Evolutionary conservation across 1,139 yeast species (phyloP), one percentile per base, ranked within the genome.

Genomic region (Geotrichum fermentans): DNA sequence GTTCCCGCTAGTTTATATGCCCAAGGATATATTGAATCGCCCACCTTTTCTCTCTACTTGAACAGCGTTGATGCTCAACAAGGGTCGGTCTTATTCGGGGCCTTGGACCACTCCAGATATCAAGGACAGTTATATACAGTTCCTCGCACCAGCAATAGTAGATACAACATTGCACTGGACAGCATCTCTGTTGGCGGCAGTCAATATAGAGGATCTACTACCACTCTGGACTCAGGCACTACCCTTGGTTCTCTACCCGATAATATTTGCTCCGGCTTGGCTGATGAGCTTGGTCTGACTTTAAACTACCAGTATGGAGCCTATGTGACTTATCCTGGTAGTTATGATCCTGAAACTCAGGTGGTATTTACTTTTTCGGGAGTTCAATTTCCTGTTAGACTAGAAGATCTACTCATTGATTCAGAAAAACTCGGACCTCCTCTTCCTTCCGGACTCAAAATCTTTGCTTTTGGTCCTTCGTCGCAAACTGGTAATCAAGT

Each of bases 31-130:
- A 79, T 77, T 54, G 61, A 67, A 32, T 70, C 71, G 47, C 67
- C 64, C 28, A 70, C 77, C 4, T 79, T 73, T 59, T 78, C 78
- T 6, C 51, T 65, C 18, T 60, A 48, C 39, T 47, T 61, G 48
- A 55, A 59, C 42, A 49, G 52, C 4, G 43, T 54, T 7, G 52
- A 52, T 11, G 52, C 58, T 14, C 57, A 61, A 18, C 45, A 61
- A 3, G 80, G 80, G 5, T 56, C 65, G 39, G 63, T 75, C 38
- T 50, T 66, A 43, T 75, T 75, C 61, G 79, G 79, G 2, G 80
- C 77, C 4, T 66, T 76, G 43, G 80, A 76, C 58, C 71, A 72
- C 51, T 72, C 74, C 43, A 75, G 74, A 58, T 74, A 71, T 58
- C 42, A 61, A 1, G 78, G 77, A 3, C 49, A 56, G 6, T 63